A percentile compares a stretch with the other conserved stretches of the same genome.
Conservation (phyloP, 306 rosid species). For the Spatholobus suberectus region DNA sequence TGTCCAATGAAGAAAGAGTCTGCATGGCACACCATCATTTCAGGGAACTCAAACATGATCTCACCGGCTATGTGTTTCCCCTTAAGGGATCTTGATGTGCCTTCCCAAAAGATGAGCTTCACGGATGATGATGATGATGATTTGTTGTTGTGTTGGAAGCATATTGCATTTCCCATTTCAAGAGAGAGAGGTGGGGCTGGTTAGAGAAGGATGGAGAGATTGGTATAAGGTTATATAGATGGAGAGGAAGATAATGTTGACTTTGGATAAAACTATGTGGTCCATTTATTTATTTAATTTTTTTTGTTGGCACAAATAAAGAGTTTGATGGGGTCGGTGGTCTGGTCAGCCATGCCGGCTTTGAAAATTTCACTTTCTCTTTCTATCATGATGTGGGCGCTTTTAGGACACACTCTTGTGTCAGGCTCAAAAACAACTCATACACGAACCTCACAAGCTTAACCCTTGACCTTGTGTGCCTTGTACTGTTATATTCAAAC, state of each 20-base stretch:
- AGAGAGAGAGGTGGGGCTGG: background rate
- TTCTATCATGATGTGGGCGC: background rate
- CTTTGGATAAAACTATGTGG: constrained; percentile 45
- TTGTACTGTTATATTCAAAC: constrained; percentile 1
- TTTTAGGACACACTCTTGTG: constrained; percentile 1
- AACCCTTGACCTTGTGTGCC: constrained; percentile 22
- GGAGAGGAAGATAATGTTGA: constrained; percentile 52
- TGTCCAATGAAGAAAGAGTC: constrained; percentile 91
- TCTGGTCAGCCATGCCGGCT: constrained; percentile 90
- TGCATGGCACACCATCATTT: constrained; percentile 79
- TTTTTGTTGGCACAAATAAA: background rate
- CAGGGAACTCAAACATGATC: constrained; percentile 88
- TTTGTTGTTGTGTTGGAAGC: constrained; percentile 36
- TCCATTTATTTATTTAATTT: background rate
- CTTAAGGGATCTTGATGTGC: constrained; percentile 51
- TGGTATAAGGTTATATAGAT: constrained; percentile 29
- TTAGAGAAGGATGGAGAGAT: background rate
- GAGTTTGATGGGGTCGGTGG: constrained; percentile 63
- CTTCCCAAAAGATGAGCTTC: constrained; percentile 68
- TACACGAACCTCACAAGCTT: constrained; percentile 10
- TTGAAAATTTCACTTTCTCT: constrained; percentile 49
- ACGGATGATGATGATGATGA: constrained; percentile 31
- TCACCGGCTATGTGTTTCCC: constrained; percentile 81
- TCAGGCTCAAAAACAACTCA: background rate
- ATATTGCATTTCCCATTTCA: constrained; percentile 65